These are phyloP conservation scores for Ophiostoma montium DNA, from an alignment of 2,329 filamentous ascomycete species.

Conservation along the genomic window DNA sequence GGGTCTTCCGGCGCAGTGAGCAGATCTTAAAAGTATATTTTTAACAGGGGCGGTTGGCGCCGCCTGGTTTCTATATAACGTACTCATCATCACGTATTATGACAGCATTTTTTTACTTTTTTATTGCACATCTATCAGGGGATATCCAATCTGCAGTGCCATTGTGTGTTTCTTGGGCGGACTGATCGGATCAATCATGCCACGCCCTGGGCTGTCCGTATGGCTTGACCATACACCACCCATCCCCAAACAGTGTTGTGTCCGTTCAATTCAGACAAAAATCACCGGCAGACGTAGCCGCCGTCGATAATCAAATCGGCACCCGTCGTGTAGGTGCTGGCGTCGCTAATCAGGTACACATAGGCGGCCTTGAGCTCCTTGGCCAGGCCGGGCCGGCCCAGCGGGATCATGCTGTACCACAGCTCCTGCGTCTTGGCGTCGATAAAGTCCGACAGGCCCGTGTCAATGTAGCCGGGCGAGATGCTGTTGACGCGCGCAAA, in stretches of 20 bases:
- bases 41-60: no score
- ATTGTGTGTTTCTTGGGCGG: background rate
- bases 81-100: background rate
- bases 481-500: slow-evolving; percentile 61
- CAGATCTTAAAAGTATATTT: no score
- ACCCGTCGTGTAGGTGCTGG: slow-evolving; percentile 69
- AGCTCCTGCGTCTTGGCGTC: slow-evolving; percentile 52
- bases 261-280: no score
- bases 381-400: slow-evolving; percentile 62
- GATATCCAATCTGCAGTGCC: background rate
- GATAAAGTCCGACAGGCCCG: slow-evolving; percentile 55
- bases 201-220: background rate
- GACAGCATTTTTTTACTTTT: background rate
- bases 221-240: background rate
- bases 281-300: slow-evolving; percentile 44
- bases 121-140: background rate
- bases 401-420: slow-evolving; percentile 67
- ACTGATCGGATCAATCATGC: background rate
- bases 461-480: slow-evolving; percentile 63
- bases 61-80: background rate
- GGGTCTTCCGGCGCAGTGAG: slow-evolving; percentile 7
- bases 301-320: slow-evolving; percentile 63
- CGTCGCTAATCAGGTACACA: slow-evolving; percentile 68
- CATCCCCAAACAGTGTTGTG: background rate
- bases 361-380: slow-evolving; percentile 74